Percentiles rank a stretch among this genome's conserved stretches.
Evolutionary conservation across 495 filamentous ascomycete genomes (phyloP).

Genomic region (Aspergillus wentii): DNA sequence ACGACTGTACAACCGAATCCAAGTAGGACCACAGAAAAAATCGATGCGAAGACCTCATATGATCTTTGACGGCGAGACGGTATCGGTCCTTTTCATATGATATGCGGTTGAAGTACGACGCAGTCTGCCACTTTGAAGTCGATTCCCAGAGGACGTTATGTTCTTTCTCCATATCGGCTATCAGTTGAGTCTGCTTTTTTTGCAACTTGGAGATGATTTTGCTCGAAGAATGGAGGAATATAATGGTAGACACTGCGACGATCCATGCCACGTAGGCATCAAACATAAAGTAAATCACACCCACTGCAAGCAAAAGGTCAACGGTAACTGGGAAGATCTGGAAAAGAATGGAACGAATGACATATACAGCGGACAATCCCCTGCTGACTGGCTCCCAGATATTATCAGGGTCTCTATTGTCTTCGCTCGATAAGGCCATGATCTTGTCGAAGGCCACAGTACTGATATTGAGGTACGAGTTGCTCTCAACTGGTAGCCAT

Average conservation of each 20-base stretch:
- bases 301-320: slow-evolving; percentile 64
- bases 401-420: slow-evolving; percentile 73
- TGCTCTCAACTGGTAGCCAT: slow-evolving; percentile 64
- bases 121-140: slow-evolving; percentile 65
- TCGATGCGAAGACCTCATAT: slow-evolving; percentile 10
- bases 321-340: slow-evolving; percentile 64
- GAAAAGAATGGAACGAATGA: slow-evolving; percentile 65
- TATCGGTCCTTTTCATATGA: slow-evolving; percentile 61
- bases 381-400: slow-evolving; percentile 62
- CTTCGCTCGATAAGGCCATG: slow-evolving; percentile 74
- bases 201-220: slow-evolving; percentile 41
- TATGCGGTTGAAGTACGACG: slow-evolving; percentile 65
- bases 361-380: slow-evolving; percentile 55
- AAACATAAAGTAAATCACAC: slow-evolving; percentile 64
- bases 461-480: slow-evolving; percentile 55
- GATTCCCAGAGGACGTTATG: slow-evolving; percentile 57
- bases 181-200: slow-evolving; percentile 31
- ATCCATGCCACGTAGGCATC: slow-evolving; percentile 72
- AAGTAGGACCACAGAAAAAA: slow-evolving; percentile 2
- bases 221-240: slow-evolving; percentile 60
- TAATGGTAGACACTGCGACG: slow-evolving; percentile 52
- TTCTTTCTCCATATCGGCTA: slow-evolving; percentile 39
- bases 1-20: slow-evolving; percentile 41
- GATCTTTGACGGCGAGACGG: slow-evolving; percentile 26
- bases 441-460: slow-evolving; percentile 68